Evolutionary conservation across 2,329 filamentous ascomycete species (phyloP), one percentile per base, ranked within the genome.

Genomic region (Ophiostoma ulmi): DNA sequence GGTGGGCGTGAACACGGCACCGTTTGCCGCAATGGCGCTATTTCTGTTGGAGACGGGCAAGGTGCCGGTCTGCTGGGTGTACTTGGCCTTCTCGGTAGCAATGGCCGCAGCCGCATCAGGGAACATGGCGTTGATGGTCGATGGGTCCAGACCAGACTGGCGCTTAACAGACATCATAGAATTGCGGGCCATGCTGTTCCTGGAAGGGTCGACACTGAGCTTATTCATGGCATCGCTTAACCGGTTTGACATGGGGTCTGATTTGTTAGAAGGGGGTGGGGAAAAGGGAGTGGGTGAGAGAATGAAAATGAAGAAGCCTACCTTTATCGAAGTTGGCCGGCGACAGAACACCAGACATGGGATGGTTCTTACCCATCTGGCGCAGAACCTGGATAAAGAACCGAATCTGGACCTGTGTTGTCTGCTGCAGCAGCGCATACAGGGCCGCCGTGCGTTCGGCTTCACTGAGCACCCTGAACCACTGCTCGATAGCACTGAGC

Each of bases 331-430:
- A 97, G 78, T 93, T 97, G 70, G 95, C 91, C 39, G 95, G 95
- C 38, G 95, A 98, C 69, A 99, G 81, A 52, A 99, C 91, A 69
- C 94, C 92, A 48, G 94, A 97, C 92, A 98, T 96, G 38, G 95
- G 95, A 80, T 98, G 94, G 77, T 90, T 97, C 83, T 97, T 97
- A 74, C 94, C 94, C 95, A 98, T 99, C 80, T 99, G 95, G 83
- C 98, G 94, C 76, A 99, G 84, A 66, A 99, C 93, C 81, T 98
- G 94, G 75, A 98, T 98, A 82, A 99, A 99, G 85, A 99, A 99
- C 70, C 95, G 90, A 78, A 98, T 97, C 83, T 99, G 95, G 73
- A 99, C 94, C 81, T 98, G 95, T 5, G 95, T 99, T 6, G 95
- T 98, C 85, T 99, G 95, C 83, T 99, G 95, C 72, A 99, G 85